Evolutionary conservation across 495 filamentous ascomycete species (phyloP).

Genomic region (Penicillium lividum): DNA sequence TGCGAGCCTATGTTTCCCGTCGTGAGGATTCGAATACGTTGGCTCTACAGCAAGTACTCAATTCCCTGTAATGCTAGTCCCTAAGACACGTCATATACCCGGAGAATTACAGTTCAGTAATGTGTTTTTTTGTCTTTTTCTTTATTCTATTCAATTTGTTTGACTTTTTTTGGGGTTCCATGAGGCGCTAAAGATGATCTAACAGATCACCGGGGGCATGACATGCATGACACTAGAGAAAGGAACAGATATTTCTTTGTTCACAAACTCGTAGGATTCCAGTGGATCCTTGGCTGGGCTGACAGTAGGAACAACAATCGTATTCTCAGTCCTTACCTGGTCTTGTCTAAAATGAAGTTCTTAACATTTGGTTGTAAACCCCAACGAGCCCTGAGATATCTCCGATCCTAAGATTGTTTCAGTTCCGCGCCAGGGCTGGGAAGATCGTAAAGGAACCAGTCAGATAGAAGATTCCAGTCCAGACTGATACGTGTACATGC

Average conservation of each 20-base stretch:
- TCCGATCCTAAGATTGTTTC: constrained; percentile 10
- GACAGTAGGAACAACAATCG: neutral
- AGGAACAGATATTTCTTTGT: neutral
- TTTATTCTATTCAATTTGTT: neutral
- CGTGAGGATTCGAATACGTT: constrained; percentile 80
- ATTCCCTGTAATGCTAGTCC: constrained; percentile 42
- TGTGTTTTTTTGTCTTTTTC: neutral
- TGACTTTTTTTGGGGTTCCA: neutral
- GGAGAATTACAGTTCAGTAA: neutral
- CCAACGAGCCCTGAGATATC: constrained; percentile 7
- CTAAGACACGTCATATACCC: constrained; percentile 3
- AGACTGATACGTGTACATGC: neutral
- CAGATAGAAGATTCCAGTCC: neutral
- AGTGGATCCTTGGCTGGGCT: neutral
- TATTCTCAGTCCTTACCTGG: neutral
- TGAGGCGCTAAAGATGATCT: neutral
- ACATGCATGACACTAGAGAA: neutral
- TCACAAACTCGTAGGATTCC: neutral
- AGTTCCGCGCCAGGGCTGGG: constrained; percentile 19
- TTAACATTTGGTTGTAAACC: neutral
- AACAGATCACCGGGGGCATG: neutral
- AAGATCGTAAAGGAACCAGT: neutral
- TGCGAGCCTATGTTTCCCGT: constrained; percentile 78
- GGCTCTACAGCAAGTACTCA: constrained; percentile 79
- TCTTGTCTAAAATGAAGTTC: neutral